Conservation (phyloP, 2,329 filamentous ascomycete genomes). For the Juglanconis sp. region DNA sequence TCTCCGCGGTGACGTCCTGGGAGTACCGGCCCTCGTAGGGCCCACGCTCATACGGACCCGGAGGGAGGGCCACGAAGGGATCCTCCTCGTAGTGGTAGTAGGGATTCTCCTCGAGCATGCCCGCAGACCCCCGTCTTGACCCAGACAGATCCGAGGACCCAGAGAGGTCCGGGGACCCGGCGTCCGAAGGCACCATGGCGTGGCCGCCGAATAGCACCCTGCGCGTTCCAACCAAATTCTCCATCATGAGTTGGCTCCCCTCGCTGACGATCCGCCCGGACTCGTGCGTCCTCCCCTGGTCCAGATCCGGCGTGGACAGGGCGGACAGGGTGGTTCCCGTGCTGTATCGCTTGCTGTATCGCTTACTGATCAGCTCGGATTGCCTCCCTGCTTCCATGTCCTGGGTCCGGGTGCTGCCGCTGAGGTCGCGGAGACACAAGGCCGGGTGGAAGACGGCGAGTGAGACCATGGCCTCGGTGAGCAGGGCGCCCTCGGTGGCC, state of each 20-base stretch:
- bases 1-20: slow-evolving; percentile 15
- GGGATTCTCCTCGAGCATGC: neutral
- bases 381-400: neutral
- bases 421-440: slow-evolving; percentile 18
- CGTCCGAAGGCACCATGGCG: slow-evolving; percentile 16
- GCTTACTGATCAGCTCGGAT: neutral
- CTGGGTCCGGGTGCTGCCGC: neutral
- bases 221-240: too few species aligned
- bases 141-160: neutral
- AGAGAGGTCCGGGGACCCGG: slow-evolving; percentile 2
- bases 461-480: slow-evolving; percentile 27
- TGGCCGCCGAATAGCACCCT: neutral
- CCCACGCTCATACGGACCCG: neutral
- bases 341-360: slow-evolving; percentile 13
- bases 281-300: neutral
- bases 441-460: slow-evolving; percentile 29
- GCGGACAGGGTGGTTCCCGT: slow-evolving; percentile 8
- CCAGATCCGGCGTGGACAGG: slow-evolving; percentile 1
- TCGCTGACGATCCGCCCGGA: neutral
- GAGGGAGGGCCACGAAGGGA: neutral
- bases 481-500: slow-evolving; percentile 28
- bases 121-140: slow-evolving; percentile 8
- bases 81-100: slow-evolving; percentile 1
- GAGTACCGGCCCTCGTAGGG: neutral
- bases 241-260: slow-evolving; percentile 4